Conservation (phyloP, 306 rosid genomes). For the Rubus idaeus region DNA sequence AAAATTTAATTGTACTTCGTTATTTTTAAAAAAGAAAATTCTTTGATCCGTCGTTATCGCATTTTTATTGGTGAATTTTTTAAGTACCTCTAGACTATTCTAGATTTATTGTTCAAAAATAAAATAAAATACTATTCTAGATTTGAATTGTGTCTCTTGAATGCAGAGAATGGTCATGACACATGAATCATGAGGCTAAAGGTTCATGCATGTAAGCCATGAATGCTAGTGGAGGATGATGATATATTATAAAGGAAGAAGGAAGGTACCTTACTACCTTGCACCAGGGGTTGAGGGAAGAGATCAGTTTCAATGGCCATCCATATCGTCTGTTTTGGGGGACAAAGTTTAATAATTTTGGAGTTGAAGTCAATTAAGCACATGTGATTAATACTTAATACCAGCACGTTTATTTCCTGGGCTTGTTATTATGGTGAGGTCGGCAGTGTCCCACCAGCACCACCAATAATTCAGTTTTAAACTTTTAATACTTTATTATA, state of each 20-base stretch:
- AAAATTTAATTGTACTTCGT: no score
- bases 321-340: background rate
- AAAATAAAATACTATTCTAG: no score
- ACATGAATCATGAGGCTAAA: background rate
- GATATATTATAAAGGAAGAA: background rate
- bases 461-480: background rate
- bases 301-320: background rate
- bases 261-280: background rate
- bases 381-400: background rate
- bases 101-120: no score
- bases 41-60: rapidly evolving
- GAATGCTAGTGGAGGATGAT: background rate
- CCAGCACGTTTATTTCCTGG: conserved; percentile 4
- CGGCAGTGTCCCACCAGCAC: background rate
- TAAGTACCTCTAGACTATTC: background rate
- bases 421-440: background rate
- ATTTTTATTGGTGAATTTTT: background rate
- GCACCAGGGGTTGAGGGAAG: background rate
- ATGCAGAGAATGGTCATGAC: background rate
- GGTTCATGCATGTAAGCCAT: background rate
- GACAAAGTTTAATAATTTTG: background rate
- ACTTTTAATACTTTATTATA: no score
- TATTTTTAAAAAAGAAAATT: background rate
- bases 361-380: conserved; percentile 7
- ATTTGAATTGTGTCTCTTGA: background rate